Conservation (phyloP, 2,329 filamentous ascomycete genomes). For the Colletotrichum zoysiae region DNA sequence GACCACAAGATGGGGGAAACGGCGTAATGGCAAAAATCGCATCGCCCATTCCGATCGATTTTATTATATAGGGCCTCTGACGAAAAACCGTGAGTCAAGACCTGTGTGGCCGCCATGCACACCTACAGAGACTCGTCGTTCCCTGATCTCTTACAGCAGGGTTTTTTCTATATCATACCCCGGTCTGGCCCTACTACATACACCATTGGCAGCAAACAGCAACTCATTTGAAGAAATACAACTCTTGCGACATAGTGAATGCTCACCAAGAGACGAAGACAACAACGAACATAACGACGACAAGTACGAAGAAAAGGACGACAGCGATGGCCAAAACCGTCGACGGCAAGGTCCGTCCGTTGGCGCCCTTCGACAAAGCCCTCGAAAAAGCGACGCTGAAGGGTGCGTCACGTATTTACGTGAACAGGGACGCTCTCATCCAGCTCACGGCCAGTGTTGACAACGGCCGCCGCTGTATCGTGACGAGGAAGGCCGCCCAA, state of each 20-base stretch:
- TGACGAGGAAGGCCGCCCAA: conserved; percentile 50
- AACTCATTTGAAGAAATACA: conserved; percentile 2
- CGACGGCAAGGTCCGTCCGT: conserved; percentile 54
- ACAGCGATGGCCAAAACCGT: conserved; percentile 27
- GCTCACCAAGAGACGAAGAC: not conserved
- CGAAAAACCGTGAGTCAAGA: not conserved
- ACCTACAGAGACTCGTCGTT: conserved; percentile 3
- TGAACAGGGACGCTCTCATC: conserved; percentile 61
- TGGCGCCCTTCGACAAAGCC: conserved; percentile 53
- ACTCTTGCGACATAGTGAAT: not conserved
- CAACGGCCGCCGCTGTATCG: conserved; percentile 56
- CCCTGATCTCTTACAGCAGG: conserved; percentile 13
- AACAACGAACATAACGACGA: not conserved
- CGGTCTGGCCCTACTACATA: conserved; percentile 23
- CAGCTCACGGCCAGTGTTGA: conserved; percentile 59
- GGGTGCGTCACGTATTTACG: conserved; percentile 61
- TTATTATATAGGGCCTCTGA: too few relatives aligned
- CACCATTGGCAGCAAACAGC: conserved; percentile 12
- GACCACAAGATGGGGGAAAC: not conserved
- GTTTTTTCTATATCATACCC: conserved; percentile 22
- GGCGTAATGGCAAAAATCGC: not conserved
- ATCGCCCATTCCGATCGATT: too few relatives aligned
- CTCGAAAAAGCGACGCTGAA: conserved; percentile 57
- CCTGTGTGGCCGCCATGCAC: not conserved
- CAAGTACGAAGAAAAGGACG: not conserved